Base-by-base conservation (phyloP, 169 alveolate species). In the Cryptosporidium sp. region DNA sequence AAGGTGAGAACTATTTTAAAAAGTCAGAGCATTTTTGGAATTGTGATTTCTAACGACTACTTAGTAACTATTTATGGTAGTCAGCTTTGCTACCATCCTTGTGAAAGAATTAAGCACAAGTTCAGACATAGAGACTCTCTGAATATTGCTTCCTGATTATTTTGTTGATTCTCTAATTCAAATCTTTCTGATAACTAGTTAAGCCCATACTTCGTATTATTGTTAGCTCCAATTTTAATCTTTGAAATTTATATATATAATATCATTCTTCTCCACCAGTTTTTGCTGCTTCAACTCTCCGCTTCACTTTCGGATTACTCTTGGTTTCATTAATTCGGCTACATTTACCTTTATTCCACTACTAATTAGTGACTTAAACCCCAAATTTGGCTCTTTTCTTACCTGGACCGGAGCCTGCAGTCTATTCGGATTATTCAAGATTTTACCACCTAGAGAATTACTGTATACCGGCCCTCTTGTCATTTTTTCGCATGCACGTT, bases 51-150 rank as follows among this genome's bases (percentile, higher is more conserved):
- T n/a, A n/a, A n/a, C 12, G 39, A 80, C n/a, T 65, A 80, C 37
- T 18, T 29, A 33, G 33, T 80, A 23, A 45, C 35, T 39, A 14
- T 80, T 29, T 80, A 62, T 65, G 89, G 89, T 21, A 80, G 75
- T 31, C 89, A 80, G 2, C 68, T 80, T 50, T 41, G 89, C 33
- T 80, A 80, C 70, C 89, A 80, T 48, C 89, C 89, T 4, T 23
- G 68, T 6, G 89, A 80, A 67, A 80, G 89, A 50, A 59, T 80
- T 12, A 80, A 80, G 45, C 89, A 80, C 35, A 80, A 80, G 45
- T 80, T 80, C 43, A 80, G 89, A 39, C 89, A 80, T 39, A 80
- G 55, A 29, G 75, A 55, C 33, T 33, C 71, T 37, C 10, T 73
- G 51, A 55, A 73, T 26, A 73, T 73, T 37, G 6, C 55, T 14